Conservation (phyloP, 495 filamentous ascomycete species). For the Aspergillus leporis region DNA sequence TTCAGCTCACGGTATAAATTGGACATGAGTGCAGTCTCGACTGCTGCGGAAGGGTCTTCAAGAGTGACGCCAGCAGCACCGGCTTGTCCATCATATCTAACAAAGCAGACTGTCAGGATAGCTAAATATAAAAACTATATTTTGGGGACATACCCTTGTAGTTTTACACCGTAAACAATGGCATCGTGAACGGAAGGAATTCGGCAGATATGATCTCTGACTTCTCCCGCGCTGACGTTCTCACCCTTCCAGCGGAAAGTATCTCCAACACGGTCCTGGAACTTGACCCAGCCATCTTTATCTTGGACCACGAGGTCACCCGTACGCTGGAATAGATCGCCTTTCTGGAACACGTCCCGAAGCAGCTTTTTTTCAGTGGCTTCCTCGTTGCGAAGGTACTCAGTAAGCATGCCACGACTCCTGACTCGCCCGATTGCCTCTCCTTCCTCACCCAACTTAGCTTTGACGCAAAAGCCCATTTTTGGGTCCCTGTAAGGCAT, state of each 20-base stretch:
- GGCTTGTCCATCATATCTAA: constrained; percentile 54
- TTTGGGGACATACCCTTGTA: constrained; percentile 35
- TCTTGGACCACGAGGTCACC: constrained; percentile 81
- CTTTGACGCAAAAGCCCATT: constrained; percentile 69
- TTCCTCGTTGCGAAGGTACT: constrained; percentile 75
- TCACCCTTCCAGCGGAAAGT: constrained; percentile 96
- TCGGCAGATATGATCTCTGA: constrained; percentile 50
- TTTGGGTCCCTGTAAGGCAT: constrained; percentile 65
- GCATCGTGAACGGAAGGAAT: constrained; percentile 49
- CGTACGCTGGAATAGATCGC: constrained; percentile 81
- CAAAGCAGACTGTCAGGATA: background rate
- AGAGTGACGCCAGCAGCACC: constrained; percentile 53
- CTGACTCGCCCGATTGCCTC: constrained; percentile 78
- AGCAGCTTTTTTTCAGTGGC: constrained; percentile 80
- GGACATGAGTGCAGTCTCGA: constrained; percentile 36
- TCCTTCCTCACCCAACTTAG: constrained; percentile 63
- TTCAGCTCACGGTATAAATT: constrained; percentile 41
- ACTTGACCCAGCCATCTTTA: constrained; percentile 68
- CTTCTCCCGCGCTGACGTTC: constrained; percentile 82
- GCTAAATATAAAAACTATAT: background rate
- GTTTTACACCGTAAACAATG: constrained; percentile 52
- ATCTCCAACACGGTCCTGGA: constrained; percentile 89
- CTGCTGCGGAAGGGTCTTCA: constrained; percentile 31
- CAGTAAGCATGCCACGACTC: constrained; percentile 63
- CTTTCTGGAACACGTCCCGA: constrained; percentile 73